A percentile compares a stretch with the other conserved stretches of the same genome.
Conservation (phyloP, 1,284 basidiomycete species). For the Malassezia cuniculi region DNA sequence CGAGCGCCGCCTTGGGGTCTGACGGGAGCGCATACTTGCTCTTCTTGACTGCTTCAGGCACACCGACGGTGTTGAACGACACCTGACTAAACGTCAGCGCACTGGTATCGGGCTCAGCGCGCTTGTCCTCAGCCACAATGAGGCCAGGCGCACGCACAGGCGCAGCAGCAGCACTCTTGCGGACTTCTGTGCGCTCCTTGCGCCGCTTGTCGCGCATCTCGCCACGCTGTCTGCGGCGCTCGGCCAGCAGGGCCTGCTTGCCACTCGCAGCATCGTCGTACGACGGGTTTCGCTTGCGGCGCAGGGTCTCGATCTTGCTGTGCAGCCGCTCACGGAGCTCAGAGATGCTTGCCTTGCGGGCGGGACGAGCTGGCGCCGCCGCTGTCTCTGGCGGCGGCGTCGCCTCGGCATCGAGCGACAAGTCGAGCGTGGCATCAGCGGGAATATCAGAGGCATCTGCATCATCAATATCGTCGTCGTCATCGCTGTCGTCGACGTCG, state of each 20-base stretch:
- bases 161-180: neutral
- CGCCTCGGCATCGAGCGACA: too few relatives aligned
- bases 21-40: slow-evolving; percentile 30
- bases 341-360: slow-evolving; percentile 23
- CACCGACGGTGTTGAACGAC: slow-evolving; percentile 9
- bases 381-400: neutral
- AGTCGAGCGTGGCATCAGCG: too few relatives aligned
- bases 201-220: slow-evolving; percentile 38
- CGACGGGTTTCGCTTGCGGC: slow-evolving; percentile 21
- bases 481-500: slow-evolving; percentile 10
- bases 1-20: slow-evolving; percentile 39
- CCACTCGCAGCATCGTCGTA: slow-evolving; percentile 11
- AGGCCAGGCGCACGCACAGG: slow-evolving; percentile 4
- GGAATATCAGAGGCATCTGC: too few relatives aligned
- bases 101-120: neutral
- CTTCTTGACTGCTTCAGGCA: slow-evolving; percentile 19
- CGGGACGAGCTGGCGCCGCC: neutral
- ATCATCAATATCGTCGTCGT: slow-evolving; percentile 22
- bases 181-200: slow-evolving; percentile 29
- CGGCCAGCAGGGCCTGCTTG: slow-evolving; percentile 37
- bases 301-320: slow-evolving; percentile 30
- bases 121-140: neutral
- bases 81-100: slow-evolving; percentile 8
- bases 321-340: slow-evolving; percentile 33
- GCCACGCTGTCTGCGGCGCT: slow-evolving; percentile 30